Evolutionary conservation across 1,284 basidiomycete genomes (phyloP).

Genomic region (Stereum hirsutum): DNA sequence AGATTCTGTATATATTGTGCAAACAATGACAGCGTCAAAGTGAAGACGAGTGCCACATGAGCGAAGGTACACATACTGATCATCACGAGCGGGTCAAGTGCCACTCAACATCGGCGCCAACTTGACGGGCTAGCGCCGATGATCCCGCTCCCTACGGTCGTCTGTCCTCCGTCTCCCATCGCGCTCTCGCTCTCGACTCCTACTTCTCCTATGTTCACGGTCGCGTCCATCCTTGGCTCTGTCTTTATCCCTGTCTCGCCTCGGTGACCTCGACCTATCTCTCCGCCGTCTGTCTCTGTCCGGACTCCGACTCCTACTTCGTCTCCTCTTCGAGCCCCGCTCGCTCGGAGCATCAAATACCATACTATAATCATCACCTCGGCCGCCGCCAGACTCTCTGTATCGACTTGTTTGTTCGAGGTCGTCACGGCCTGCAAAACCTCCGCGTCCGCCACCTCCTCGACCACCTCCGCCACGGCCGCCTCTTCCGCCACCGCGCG

Average conservation of each 20-base stretch:
- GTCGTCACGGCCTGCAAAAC: conserved; percentile 65
- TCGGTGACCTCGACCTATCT: conserved; percentile 1
- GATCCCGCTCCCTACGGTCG: conserved; percentile 13
- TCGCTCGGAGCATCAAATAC: conserved; percentile 56
- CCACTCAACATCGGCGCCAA: too few relatives aligned
- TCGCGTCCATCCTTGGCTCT: neutral
- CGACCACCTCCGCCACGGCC: conserved; percentile 22
- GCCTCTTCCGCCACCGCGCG: conserved; percentile 25
- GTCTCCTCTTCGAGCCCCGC: conserved; percentile 12
- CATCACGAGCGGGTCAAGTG: too few relatives aligned
- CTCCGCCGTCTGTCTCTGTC: conserved; percentile 10
- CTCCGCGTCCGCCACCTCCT: conserved; percentile 21
- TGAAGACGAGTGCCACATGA: too few relatives aligned
- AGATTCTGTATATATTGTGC: too few relatives aligned
- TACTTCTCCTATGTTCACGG: conserved; percentile 2
- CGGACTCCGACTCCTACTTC: conserved; percentile 12
- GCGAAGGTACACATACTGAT: too few relatives aligned
- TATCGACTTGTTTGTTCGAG: conserved; percentile 63
- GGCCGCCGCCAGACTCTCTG: conserved; percentile 32
- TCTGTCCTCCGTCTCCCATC: conserved; percentile 14
- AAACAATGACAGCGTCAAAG: too few relatives aligned
- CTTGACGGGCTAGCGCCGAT: too few relatives aligned
- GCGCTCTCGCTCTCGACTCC: conserved; percentile 13
- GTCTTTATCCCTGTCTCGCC: neutral
- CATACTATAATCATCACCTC: conserved; percentile 47